Base-by-base conservation (phyloP, 2,329 filamentous ascomycete species). In the Zalaria obscura region DNA sequence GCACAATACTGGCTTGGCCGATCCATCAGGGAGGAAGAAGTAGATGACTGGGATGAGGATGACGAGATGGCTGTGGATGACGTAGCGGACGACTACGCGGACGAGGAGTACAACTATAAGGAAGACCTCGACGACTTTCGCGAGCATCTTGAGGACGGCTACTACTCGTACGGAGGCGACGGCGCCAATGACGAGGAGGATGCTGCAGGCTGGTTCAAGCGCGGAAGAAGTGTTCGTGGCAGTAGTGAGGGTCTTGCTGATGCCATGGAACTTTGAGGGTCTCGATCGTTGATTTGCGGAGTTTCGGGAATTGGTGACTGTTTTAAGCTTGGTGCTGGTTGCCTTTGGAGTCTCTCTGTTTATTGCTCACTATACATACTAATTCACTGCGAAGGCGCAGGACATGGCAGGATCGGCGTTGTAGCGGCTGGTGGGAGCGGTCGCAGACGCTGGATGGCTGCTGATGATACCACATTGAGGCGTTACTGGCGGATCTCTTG, bases 1-100 rank as follows among this genome's bases (percentile, higher is more conserved):
- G 85, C 86, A 9, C 76, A 74, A 46, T 95, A 85, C 61, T 95
- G 88, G 89, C 73, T 95, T 3, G 86, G 87, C 35, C 78, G 85
- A 46, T 43, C 38, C 18, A 42, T 47, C n/a, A 43, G 42, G 25
- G 41, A 45, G n/a, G 31, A 48, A 33, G 43, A 43, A 4, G 31
- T 45, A 11, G 40, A 45, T 33, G 40, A 35, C 4, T 49, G 47
- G 43, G 49, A 50, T 31, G 48, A 41, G 18, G 55, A 52, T 8
- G 53, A 57, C 25, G 52, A 50, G 27, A 53, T 53, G 45, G 35
- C 51, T 2, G 48, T 51, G 5, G 35, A 36, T n/a, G 39, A 35
- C 8, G 18, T 18, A 18, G 47, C 9, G 7, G 43, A 45, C 25
- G 46, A 46, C 25, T 37, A 41, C 28, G 45, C 46, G 8, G 32